phyloP scores from a whole-genome alignment of 225 moss, liverwort and hornwort species.

The Pleurozium schreberi region DNA sequence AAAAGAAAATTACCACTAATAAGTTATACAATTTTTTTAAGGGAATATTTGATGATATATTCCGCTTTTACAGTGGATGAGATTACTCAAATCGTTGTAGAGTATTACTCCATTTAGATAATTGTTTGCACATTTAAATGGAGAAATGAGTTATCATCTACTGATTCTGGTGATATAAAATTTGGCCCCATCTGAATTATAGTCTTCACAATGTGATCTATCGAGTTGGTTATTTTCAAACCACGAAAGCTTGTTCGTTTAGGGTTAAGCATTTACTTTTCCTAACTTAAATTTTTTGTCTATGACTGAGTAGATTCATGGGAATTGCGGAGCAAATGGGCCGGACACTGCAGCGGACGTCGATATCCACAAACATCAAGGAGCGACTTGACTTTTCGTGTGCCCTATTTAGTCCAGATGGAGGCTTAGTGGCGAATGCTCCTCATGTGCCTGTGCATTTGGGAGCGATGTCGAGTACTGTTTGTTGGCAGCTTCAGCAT shows the following conservation, averaged over 20 bases:
- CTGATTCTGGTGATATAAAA: neutral
- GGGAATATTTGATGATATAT: too few relatives aligned
- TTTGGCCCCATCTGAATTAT: neutral
- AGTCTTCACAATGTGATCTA: neutral
- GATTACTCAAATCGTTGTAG: too few relatives aligned
- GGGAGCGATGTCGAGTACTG: constrained; percentile 97
- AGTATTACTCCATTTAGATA: too few relatives aligned
- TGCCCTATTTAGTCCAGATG: constrained; percentile 88
- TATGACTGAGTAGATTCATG: constrained; percentile 57
- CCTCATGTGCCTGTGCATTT: constrained; percentile 98
- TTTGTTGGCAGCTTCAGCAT: constrained; percentile 78
- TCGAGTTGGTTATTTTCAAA: neutral
- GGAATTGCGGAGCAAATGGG: constrained; percentile 99
- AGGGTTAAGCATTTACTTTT: neutral
- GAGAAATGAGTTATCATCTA: neutral
- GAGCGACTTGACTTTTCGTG: constrained; percentile 97
- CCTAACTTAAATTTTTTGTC: neutral
- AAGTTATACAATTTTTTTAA: too few relatives aligned
- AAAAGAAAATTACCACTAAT: too few relatives aligned
- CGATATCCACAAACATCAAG: constrained; percentile 99
- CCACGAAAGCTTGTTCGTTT: neutral
- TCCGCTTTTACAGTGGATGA: too few relatives aligned
- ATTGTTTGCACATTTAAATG: neutral
- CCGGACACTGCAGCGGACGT: constrained; percentile 91
- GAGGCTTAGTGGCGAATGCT: constrained; percentile 94